Conservation (phyloP, 768 basidiomycete species). For the Psilocybe subaeruginosa region DNA sequence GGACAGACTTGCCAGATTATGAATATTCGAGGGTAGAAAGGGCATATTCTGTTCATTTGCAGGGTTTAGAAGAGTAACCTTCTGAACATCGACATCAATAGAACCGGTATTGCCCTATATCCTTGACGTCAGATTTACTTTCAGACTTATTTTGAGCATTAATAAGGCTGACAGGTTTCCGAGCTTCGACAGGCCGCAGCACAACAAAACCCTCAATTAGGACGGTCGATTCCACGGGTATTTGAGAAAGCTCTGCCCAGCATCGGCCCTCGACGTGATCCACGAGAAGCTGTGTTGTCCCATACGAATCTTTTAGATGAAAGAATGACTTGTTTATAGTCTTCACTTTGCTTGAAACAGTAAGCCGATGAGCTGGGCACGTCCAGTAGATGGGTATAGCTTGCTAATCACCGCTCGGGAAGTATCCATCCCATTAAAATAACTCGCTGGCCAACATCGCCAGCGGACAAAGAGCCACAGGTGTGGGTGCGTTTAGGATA, state of each 20-base stretch:
- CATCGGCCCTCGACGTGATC: slow-evolving; percentile 41
- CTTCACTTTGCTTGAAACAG: slow-evolving; percentile 64
- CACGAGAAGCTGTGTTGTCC: slow-evolving; percentile 79
- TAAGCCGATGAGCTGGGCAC: slow-evolving; percentile 35
- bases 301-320: slow-evolving; percentile 79
- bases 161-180: slow-evolving; percentile 54
- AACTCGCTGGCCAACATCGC: slow-evolving; percentile 59
- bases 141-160: slow-evolving; percentile 17
- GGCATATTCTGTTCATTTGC: slow-evolving; percentile 66
- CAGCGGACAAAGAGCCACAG: slow-evolving; percentile 58
- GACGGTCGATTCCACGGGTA: slow-evolving; percentile 81
- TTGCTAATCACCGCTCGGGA: slow-evolving; percentile 69
- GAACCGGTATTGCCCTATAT: slow-evolving; percentile 65
- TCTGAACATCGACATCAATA: slow-evolving; percentile 78
- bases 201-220: slow-evolving; percentile 76
- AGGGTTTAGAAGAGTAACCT: slow-evolving; percentile 78
- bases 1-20: slow-evolving; percentile 64
- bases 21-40: slow-evolving; percentile 81
- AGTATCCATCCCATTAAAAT: slow-evolving; percentile 84
- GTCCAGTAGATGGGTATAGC: slow-evolving; percentile 31
- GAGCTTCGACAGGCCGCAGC: slow-evolving; percentile 61
- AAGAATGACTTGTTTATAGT: slow-evolving; percentile 72
- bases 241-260: slow-evolving; percentile 51
- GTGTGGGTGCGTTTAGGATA: slow-evolving; percentile 64
- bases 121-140: slow-evolving; percentile 21